Evolutionary conservation across 495 filamentous ascomycete species (phyloP).

Genomic region (Oidiodendron maius): DNA sequence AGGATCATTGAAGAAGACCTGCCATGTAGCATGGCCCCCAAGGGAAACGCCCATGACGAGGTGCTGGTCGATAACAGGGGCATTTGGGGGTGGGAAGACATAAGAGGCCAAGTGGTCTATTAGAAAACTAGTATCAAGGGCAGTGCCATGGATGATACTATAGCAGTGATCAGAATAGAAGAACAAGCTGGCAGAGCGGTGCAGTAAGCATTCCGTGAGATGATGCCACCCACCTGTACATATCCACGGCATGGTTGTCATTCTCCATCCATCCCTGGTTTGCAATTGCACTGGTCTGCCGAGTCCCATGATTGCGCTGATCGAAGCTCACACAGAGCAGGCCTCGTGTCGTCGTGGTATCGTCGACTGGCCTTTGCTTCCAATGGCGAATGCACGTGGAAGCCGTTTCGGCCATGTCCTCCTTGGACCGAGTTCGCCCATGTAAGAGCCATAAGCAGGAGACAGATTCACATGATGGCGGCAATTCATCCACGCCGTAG

Average conservation of each 20-base stretch:
- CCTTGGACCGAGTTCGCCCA: conserved; percentile 62
- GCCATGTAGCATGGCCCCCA: conserved; percentile 86
- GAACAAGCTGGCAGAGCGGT: conserved; percentile 30
- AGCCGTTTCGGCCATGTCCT: conserved; percentile 61
- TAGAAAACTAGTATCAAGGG: conserved; percentile 62
- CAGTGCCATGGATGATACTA: conserved; percentile 52
- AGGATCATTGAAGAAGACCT: conserved; percentile 69
- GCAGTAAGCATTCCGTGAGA: too few species aligned
- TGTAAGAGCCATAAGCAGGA: conserved; percentile 86
- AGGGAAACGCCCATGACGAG: conserved; percentile 76
- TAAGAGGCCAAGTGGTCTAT: conserved; percentile 74
- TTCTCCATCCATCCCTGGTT: conserved; percentile 81
- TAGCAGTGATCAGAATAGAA: conserved; percentile 33
- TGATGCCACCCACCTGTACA: conserved; percentile 64
- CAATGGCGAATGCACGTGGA: conserved; percentile 49
- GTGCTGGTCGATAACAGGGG: conserved; percentile 56
- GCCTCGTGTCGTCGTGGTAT: conserved; percentile 34
- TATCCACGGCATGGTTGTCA: conserved; percentile 76
- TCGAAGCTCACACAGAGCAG: conserved; percentile 82
- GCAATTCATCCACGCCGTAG: conserved; percentile 72
- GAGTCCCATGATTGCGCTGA: conserved; percentile 80
- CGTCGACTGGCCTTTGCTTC: conserved; percentile 35
- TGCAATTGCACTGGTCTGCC: conserved; percentile 48
- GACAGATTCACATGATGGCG: conserved; percentile 37
- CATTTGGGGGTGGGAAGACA: conserved; percentile 51